Evolutionary conservation across 2,329 filamentous ascomycete genomes (phyloP).

Genomic region (Fusarium newnesense): DNA sequence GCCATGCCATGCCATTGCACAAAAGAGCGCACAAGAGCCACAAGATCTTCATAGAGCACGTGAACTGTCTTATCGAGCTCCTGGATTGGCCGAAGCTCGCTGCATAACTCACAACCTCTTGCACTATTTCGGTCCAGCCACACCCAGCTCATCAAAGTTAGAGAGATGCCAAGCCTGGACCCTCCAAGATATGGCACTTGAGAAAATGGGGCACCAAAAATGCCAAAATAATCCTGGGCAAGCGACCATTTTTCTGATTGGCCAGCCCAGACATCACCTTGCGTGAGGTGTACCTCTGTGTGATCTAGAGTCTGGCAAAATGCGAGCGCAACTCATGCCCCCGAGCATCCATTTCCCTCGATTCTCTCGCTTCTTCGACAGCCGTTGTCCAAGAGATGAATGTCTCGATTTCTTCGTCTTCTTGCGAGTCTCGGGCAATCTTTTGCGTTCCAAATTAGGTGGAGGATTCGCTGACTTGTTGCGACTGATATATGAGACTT

Average conservation of each 20-base stretch:
- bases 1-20: conserved; percentile 22
- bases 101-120: conserved; percentile 30
- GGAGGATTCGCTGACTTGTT: conserved; percentile 30
- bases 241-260: conserved; percentile 55
- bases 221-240: conserved; percentile 49
- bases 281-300: conserved; percentile 48
- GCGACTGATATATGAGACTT: conserved; percentile 22
- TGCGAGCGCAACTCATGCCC: conserved; percentile 44
- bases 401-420: conserved; percentile 46
- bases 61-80: conserved; percentile 1
- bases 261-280: conserved; percentile 48
- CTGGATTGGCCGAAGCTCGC: background rate
- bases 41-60: conserved; percentile 16
- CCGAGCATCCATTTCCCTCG: conserved; percentile 45
- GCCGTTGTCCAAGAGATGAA: conserved; percentile 46
- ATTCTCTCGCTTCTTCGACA: conserved; percentile 42
- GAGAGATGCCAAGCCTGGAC: conserved; percentile 38
- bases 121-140: conserved; percentile 43
- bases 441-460: conserved; percentile 38
- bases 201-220: conserved; percentile 49
- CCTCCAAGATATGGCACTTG: conserved; percentile 41
- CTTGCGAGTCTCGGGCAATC: conserved; percentile 29
- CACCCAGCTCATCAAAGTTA: conserved; percentile 32
- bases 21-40: conserved; percentile 29
- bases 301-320: conserved; percentile 48